Evolutionary conservation across 495 filamentous ascomycete species (phyloP).

Genomic region (Aspergillus taichungensis): DNA sequence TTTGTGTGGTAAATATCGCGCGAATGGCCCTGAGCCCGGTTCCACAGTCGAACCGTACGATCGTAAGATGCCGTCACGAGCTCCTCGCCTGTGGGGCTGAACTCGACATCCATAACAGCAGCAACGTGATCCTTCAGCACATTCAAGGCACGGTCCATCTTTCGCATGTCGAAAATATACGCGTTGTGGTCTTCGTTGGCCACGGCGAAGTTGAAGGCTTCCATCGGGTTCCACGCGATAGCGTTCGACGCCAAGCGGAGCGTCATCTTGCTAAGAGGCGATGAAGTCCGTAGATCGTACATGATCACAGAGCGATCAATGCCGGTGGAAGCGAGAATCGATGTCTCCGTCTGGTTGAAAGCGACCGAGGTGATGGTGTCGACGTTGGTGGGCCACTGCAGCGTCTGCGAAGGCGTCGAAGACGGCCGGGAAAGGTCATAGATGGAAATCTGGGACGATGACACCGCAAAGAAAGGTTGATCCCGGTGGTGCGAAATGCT

Average conservation of each 20-base stretch:
- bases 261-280: constrained; percentile 67
- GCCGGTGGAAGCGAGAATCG: constrained; percentile 72
- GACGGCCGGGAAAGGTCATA: constrained; percentile 76
- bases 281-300: constrained; percentile 82
- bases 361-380: constrained; percentile 87
- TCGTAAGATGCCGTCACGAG: constrained; percentile 89
- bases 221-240: constrained; percentile 92
- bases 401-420: constrained; percentile 62
- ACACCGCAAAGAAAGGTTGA: constrained; percentile 64
- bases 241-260: constrained; percentile 78
- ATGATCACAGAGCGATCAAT: constrained; percentile 80
- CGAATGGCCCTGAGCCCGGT: constrained; percentile 69
- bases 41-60: constrained; percentile 70
- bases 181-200: constrained; percentile 74
- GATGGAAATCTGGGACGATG: constrained; percentile 73
- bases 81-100: constrained; percentile 88
- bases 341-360: constrained; percentile 93
- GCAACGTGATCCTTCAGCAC: constrained; percentile 94
- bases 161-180: constrained; percentile 83
- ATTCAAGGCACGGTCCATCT: constrained; percentile 73
- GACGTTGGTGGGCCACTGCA: constrained; percentile 76
- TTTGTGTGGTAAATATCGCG: constrained; percentile 96
- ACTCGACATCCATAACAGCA: constrained; percentile 95
- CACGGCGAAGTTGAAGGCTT: constrained; percentile 83
- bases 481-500: constrained; percentile 71